Evolutionary conservation across 805 yeast species (phyloP), one percentile per base, ranked within the genome.

Genomic region (Monosporozyma siamensis): DNA sequence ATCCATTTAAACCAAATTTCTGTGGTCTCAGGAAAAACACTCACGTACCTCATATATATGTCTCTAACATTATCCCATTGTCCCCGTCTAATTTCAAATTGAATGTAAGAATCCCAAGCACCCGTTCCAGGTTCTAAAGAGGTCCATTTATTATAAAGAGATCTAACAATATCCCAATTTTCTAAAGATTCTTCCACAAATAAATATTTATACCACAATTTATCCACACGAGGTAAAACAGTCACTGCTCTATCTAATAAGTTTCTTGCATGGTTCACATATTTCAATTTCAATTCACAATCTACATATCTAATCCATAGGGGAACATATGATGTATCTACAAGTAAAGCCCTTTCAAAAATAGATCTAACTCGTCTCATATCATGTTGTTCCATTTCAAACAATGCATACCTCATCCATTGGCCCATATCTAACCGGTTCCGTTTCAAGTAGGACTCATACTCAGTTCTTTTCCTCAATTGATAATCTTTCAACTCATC

Each of bases 331-430:
- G 79, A 75, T 12, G 77, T 74, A 53, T 86, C 82, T 7, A 85
- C 86, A 41, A 78, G 82, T 25, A 90, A 58, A 0, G 95, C 94
- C 40, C 97, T 69, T 59, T 90, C 98, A 63, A 82, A 83, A 5
- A 92, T 70, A 0, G 96, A 84, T 43, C 97, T 68, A 0, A 95
- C 95, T 18, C 97, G 68, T 15, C 75, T 69, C 46, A 75, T 70
- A 54, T 90, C 95, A 46, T 78, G 81, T 51, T 85, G 90, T 4
- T 82, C 82, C 4, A 80, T 59, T 61, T 90, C 98, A 75, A 88
- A 86, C 45, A 74, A 75, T 0, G 96, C 97, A 60, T 90, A 92
- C 43, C 96, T 69, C 58, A 86, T 71, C 96, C 97, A 92, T 58
- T 88, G 95, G 2, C 86, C 82, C 54, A 75, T 70, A 54, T 87